Evolutionary conservation across 192 early-diverging fungal genomes (phyloP).

Genomic region (Podila clonocystis): DNA sequence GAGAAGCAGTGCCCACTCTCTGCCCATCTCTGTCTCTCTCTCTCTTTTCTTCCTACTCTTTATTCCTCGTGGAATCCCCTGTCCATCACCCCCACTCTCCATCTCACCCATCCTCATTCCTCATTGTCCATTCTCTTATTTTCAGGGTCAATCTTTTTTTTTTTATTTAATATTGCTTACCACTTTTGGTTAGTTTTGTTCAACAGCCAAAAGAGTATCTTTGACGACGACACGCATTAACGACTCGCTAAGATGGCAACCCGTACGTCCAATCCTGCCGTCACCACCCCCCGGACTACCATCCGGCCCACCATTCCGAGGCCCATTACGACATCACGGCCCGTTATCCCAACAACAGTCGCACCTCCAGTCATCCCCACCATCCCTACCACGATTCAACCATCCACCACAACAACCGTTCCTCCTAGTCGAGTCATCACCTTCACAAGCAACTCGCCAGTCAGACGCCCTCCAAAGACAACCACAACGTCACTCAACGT

Average conservation of each 20-base stretch:
- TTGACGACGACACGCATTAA: no score
- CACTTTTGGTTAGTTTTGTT: no score
- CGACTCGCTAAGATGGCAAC: no score
- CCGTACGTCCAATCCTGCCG: background rate
- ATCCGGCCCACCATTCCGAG: background rate
- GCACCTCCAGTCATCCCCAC: background rate
- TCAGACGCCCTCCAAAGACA: background rate
- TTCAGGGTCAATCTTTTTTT: no score
- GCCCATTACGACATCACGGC: background rate
- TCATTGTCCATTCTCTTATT: background rate
- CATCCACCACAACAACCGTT: background rate
- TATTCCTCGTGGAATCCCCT: background rate
- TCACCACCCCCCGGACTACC: background rate
- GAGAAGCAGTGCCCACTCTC: no score
- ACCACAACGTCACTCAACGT: background rate
- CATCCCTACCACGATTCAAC: background rate
- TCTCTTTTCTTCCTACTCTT: constrained; percentile 1
- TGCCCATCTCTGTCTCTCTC: no score
- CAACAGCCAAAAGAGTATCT: no score
- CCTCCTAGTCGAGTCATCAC: background rate
- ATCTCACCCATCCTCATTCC: background rate
- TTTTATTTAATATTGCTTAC: no score
- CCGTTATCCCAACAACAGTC: background rate
- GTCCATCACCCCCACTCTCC: constrained; percentile 2
- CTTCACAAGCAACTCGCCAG: background rate